These are phyloP conservation scores for Arthrobotrys sphaeroides DNA, from an alignment of 2,329 filamentous ascomycete genomes.

Conservation along the genomic window DNA sequence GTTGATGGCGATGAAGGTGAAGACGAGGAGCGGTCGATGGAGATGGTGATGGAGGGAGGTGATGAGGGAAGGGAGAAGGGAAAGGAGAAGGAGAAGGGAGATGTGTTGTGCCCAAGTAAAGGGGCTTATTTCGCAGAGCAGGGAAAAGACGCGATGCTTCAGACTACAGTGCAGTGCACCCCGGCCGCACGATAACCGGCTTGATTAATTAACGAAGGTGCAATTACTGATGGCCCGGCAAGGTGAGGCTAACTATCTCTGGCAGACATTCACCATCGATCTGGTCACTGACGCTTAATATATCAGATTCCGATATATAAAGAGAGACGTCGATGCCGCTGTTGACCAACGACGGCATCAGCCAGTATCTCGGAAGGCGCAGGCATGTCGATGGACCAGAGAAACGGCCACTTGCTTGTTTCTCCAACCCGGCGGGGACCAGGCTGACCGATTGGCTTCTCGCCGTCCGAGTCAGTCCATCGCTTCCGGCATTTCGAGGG, in stretches of 20 bases:
- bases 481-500: slow-evolving; percentile 34
- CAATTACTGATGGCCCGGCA: too few relatives aligned
- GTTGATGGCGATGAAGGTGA: slow-evolving; percentile 23
- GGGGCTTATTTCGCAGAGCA: slow-evolving; percentile 47
- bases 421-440: neutral
- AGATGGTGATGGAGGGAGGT: neutral
- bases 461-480: slow-evolving; percentile 2
- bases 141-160: slow-evolving; percentile 45
- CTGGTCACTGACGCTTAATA: too few relatives aligned
- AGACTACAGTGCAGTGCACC: slow-evolving; percentile 2
- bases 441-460: slow-evolving; percentile 37
- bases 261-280: neutral
- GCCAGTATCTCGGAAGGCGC: slow-evolving; percentile 10
- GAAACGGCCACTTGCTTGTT: neutral
- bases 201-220: neutral
- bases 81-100: slow-evolving; percentile 39
- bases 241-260: neutral
- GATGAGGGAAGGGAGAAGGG: neutral
- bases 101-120: slow-evolving; percentile 55
- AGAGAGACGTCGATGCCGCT: neutral
- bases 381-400: neutral
- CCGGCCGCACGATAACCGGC: neutral
- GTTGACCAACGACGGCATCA: neutral
- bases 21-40: slow-evolving; percentile 7
- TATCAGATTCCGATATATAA: neutral